A percentile compares a stretch with the other conserved stretches of the same genome.
Conservation (phyloP, 2,329 filamentous ascomycete species). For the Fusarium chlamydosporum region DNA sequence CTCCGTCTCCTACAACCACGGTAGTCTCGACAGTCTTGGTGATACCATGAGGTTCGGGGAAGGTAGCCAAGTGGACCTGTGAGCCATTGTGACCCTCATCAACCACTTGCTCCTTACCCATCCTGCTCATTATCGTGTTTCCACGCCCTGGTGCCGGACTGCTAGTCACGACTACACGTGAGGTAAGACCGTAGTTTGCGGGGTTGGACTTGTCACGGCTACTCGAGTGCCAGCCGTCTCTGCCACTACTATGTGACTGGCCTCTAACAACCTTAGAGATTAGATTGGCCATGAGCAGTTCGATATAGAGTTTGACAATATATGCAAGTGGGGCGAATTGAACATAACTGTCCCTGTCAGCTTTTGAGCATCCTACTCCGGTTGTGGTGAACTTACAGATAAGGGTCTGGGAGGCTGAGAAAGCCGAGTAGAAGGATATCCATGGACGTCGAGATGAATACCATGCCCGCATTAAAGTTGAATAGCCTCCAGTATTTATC, state of each 20-base stretch:
- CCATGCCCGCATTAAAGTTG: slow-evolving; percentile 64
- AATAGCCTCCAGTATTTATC: slow-evolving; percentile 66
- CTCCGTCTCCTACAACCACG: slow-evolving; percentile 24
- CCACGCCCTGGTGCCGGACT: background rate
- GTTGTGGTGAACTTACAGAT: slow-evolving; percentile 6
- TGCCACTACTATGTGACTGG: background rate
- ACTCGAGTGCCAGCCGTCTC: slow-evolving; percentile 24
- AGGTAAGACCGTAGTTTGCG: slow-evolving; percentile 23
- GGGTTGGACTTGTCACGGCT: slow-evolving; percentile 28
- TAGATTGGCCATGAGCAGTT: slow-evolving; percentile 66
- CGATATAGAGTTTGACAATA: slow-evolving; percentile 67
- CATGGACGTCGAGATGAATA: slow-evolving; percentile 64
- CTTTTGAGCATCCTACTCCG: background rate
- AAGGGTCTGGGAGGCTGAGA: slow-evolving; percentile 41
- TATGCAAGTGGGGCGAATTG: slow-evolving; percentile 67
- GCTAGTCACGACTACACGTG: slow-evolving; percentile 28
- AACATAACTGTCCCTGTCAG: slow-evolving; percentile 52
- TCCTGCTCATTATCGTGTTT: slow-evolving; percentile 13
- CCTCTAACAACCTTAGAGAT: slow-evolving; percentile 58
- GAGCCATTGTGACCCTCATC: slow-evolving; percentile 14
- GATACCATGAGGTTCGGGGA: slow-evolving; percentile 27
- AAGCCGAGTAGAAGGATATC: slow-evolving; percentile 54
- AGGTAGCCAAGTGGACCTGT: slow-evolving; percentile 27
- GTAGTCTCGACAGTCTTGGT: slow-evolving; percentile 40
- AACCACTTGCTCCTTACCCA: slow-evolving; percentile 13